Conservation (phyloP, 2,329 filamentous ascomycete species). For the Fusarium humuli region DNA sequence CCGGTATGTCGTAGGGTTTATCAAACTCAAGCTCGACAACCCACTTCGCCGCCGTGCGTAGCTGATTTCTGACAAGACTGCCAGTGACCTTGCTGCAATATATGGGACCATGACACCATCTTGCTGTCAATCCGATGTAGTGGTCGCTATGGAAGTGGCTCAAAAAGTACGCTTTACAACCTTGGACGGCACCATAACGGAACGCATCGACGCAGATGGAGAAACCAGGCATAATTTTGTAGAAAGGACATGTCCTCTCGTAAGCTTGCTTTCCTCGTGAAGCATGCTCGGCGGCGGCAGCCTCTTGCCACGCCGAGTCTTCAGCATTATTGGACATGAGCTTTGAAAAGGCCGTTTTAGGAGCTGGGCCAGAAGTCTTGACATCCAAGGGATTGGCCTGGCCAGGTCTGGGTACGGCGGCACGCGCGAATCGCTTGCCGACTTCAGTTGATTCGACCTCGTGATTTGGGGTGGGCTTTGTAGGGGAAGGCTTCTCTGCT, state of each 20-base stretch:
- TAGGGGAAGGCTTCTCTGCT: slow-evolving; percentile 12
- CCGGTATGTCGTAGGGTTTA: slow-evolving; percentile 79
- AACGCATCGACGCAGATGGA: slow-evolving; percentile 96
- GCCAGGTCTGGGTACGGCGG: slow-evolving; percentile 78
- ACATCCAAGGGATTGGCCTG: slow-evolving; percentile 82
- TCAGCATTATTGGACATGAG: slow-evolving; percentile 94
- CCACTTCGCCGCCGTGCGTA: slow-evolving; percentile 87
- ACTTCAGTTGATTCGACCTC: slow-evolving; percentile 55
- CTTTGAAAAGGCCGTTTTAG: slow-evolving; percentile 83
- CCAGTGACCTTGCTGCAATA: slow-evolving; percentile 95
- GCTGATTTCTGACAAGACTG: slow-evolving; percentile 86
- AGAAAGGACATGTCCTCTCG: slow-evolving; percentile 93
- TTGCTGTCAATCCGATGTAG: slow-evolving; percentile 89
- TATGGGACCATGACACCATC: slow-evolving; percentile 93
- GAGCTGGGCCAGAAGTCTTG: slow-evolving; percentile 54
- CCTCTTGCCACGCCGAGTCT: slow-evolving; percentile 88
- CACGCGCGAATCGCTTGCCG: slow-evolving; percentile 72
- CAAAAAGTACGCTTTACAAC: slow-evolving; percentile 93
- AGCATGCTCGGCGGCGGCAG: slow-evolving; percentile 81
- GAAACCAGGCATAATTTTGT: slow-evolving; percentile 96
- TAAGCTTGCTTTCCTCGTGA: slow-evolving; percentile 88
- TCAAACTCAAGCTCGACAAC: slow-evolving; percentile 90
- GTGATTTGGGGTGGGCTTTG: slow-evolving; percentile 22
- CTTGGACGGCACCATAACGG: slow-evolving; percentile 91
- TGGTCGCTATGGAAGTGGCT: slow-evolving; percentile 99